phyloP scores from a whole-genome alignment of 148 eudicot species.

The Rhododendron henanense region DNA sequence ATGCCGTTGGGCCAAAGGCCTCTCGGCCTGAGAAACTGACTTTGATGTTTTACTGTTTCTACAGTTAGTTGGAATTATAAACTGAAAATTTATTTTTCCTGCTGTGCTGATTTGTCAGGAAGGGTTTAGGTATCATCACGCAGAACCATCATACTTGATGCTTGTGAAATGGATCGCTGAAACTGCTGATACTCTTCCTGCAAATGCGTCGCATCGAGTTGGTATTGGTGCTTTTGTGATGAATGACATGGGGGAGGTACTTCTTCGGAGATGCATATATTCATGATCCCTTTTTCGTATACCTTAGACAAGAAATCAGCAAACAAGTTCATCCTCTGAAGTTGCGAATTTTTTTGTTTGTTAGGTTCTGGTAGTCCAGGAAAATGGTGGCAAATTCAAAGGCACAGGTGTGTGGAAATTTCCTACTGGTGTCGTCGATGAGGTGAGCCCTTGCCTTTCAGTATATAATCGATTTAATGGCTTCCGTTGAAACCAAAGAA shows the following conservation, averaged over 20 bases:
- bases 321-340: background rate
- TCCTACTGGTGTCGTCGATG: conserved; percentile 66
- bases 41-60: background rate
- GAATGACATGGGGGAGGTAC: conserved; percentile 60
- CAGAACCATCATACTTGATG: conserved; percentile 68
- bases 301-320: background rate
- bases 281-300: background rate
- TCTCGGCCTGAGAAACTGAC: background rate
- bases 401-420: conserved; percentile 51
- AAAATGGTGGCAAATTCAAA: conserved; percentile 1
- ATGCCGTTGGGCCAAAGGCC: background rate
- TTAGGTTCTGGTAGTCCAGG: background rate
- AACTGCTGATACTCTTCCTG: conserved; percentile 37
- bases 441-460: conserved; percentile 5
- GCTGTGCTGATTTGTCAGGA: conserved; percentile 33
- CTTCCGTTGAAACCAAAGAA: background rate
- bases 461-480: background rate
- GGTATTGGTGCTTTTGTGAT: conserved; percentile 70
- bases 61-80: background rate
- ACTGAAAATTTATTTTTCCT: background rate
- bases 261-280: background rate
- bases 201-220: conserved; percentile 63
- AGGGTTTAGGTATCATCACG: conserved; percentile 81
- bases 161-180: conserved; percentile 61
- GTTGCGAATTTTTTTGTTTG: background rate